Percentiles rank a stretch among this genome's conserved stretches.
These are phyloP conservation scores for Ulmus americana DNA, from an alignment of 331 rosid genomes.

Conservation along the genomic window DNA sequence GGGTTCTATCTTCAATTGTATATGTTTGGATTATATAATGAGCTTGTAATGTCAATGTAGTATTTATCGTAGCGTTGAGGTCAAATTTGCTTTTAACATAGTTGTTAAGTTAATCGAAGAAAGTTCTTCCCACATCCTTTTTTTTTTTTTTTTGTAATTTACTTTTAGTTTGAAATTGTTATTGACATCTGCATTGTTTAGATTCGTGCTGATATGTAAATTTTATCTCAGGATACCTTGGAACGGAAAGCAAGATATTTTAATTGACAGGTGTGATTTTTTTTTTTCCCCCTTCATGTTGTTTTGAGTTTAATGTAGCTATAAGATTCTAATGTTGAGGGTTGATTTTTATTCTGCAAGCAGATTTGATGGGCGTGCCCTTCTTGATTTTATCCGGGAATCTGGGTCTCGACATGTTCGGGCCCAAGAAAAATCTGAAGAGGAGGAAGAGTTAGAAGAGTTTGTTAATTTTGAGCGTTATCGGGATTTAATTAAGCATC, in stretches of 20 bases:
- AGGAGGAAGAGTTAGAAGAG: conserved; percentile 98
- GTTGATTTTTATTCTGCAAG: conserved; percentile 14
- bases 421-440: conserved; percentile 71
- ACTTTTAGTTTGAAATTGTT: too few relatives aligned
- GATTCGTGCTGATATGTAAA: conserved; percentile 4
- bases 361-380: conserved; percentile 98
- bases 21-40: neutral
- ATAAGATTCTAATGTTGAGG: neutral
- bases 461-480: conserved; percentile 99
- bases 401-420: conserved; percentile 46
- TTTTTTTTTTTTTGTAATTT: too few relatives aligned
- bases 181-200: neutral
- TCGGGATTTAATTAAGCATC: conserved; percentile 99
- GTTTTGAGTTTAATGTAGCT: neutral
- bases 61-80: too few relatives aligned
- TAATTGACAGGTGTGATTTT: conserved; percentile 67
- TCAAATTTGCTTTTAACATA: too few relatives aligned
- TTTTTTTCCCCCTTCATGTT: neutral
- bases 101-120: too few relatives aligned
- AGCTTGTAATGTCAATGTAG: too few relatives aligned
- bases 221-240: conserved; percentile 82
- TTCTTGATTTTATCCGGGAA: conserved; percentile 92
- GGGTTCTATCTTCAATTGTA: neutral
- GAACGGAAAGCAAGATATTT: conserved; percentile 88
- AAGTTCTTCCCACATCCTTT: too few relatives aligned